Percentiles rank a stretch among this genome's conserved stretches.
Evolutionary conservation across 2,329 filamentous ascomycete species (phyloP).

Genomic region (Talaromyces sp.): DNA sequence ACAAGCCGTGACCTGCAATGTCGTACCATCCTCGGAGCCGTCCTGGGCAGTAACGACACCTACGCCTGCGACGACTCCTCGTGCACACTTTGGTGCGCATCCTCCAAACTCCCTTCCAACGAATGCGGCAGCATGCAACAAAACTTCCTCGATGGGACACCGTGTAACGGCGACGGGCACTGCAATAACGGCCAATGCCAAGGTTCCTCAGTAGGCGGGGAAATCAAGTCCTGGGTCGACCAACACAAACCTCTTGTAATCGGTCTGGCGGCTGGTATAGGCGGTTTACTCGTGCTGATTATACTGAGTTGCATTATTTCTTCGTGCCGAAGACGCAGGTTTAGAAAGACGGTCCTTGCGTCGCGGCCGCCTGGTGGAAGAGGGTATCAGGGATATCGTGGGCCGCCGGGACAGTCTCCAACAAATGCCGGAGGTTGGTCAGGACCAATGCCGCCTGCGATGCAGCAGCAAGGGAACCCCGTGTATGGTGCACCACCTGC

Average conservation of each 20-base stretch:
- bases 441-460: slow-evolving; percentile 17
- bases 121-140: slow-evolving; percentile 76
- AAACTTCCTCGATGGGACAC: slow-evolving; percentile 90
- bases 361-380: background rate
- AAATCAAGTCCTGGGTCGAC: slow-evolving; percentile 72
- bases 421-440: slow-evolving; percentile 11
- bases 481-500: slow-evolving; percentile 11
- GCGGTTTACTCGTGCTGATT: slow-evolving; percentile 66
- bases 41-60: slow-evolving; percentile 71
- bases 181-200: slow-evolving; percentile 76
- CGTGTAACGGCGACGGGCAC: slow-evolving; percentile 73
- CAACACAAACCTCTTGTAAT: slow-evolving; percentile 79
- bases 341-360: background rate
- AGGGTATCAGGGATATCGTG: background rate
- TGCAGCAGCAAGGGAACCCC: slow-evolving; percentile 11
- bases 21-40: slow-evolving; percentile 73
- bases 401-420: background rate
- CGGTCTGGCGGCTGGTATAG: slow-evolving; percentile 68
- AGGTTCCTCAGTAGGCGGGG: slow-evolving; percentile 65
- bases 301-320: slow-evolving; percentile 65
- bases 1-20: slow-evolving; percentile 90
- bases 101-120: slow-evolving; percentile 62
- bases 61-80: slow-evolving; percentile 70
- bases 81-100: slow-evolving; percentile 74
- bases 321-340: slow-evolving; percentile 48